phyloP scores from a whole-genome alignment of 441 rosid genomes.

The Populus hybrid region DNA sequence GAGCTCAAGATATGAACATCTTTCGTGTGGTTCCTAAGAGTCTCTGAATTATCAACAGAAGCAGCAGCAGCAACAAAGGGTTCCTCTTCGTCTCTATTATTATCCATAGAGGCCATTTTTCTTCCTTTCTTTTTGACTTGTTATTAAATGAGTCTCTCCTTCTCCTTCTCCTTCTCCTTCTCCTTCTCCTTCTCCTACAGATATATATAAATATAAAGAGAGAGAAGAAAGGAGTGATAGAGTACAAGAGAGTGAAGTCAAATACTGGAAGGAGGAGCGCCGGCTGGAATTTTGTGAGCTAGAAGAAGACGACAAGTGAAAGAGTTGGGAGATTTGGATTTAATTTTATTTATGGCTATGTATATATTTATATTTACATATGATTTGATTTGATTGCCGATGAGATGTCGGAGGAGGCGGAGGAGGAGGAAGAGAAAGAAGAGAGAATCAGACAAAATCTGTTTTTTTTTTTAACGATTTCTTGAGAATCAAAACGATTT shows the following conservation, averaged over 20 bases:
- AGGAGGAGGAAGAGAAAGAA: too few species aligned
- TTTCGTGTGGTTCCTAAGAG: conserved; percentile 40
- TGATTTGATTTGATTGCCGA: too few species aligned
- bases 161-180: too few species aligned
- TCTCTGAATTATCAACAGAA: conserved; percentile 14
- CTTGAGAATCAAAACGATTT: too few species aligned
- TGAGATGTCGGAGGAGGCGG: too few species aligned
- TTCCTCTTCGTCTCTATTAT: conserved; percentile 49
- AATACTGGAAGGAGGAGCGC: conserved; percentile 7
- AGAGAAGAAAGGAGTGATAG: background rate
- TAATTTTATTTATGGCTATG: too few species aligned
- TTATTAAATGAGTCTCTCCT: background rate
- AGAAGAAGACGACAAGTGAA: conserved; percentile 20
- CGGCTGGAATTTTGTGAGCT: conserved; percentile 27
- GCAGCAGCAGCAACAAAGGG: conserved; percentile 48
- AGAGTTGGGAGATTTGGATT: background rate
- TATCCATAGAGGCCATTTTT: conserved; percentile 38
- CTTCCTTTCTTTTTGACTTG: background rate
- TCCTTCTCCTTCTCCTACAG: too few species aligned
- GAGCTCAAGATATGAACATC: conserved; percentile 82
- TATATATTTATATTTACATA: too few species aligned
- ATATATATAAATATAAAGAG: background rate
- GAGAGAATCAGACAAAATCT: background rate
- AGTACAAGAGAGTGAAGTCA: conserved; percentile 28
- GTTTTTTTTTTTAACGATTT: background rate